These are phyloP conservation scores for Hyaloscypha hepaticicola DNA, from an alignment of 495 filamentous ascomycete species.

Conservation along the genomic window DNA sequence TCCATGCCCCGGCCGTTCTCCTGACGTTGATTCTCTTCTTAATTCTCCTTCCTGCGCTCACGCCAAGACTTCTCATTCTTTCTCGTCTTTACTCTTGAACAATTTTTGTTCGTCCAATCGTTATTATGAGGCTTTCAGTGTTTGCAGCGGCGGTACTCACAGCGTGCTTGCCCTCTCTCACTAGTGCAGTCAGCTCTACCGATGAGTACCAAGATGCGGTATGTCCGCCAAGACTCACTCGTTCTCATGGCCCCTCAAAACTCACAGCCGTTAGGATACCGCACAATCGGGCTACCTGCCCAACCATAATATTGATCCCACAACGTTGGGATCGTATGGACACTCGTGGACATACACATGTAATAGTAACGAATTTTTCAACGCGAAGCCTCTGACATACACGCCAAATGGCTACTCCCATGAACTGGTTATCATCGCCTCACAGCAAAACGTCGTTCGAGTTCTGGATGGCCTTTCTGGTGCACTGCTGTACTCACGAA, in stretches of 20 bases:
- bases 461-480: conserved; percentile 40
- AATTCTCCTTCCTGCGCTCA: background rate
- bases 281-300: conserved; percentile 27
- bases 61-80: background rate
- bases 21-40: background rate
- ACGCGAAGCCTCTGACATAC: conserved; percentile 41
- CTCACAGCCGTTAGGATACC: conserved; percentile 17
- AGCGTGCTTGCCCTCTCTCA: background rate
- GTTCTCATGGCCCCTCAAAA: too few species aligned
- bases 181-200: conserved; percentile 5
- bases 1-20: background rate
- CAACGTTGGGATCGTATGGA: background rate
- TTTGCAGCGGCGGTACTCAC: background rate
- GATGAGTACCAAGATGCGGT: conserved; percentile 14
- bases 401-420: conserved; percentile 31
- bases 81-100: background rate
- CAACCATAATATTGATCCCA: conserved; percentile 28
- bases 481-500: conserved; percentile 29
- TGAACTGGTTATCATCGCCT: conserved; percentile 38
- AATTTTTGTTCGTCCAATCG: conserved; percentile 8
- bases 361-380: conserved; percentile 29
- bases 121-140: background rate
- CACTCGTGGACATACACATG: conserved; percentile 11
- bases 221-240: background rate
- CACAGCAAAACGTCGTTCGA: conserved; percentile 39